Evolutionary conservation across 345 rosid genomes (phyloP).

Genomic region (Syzygium aqueum): DNA sequence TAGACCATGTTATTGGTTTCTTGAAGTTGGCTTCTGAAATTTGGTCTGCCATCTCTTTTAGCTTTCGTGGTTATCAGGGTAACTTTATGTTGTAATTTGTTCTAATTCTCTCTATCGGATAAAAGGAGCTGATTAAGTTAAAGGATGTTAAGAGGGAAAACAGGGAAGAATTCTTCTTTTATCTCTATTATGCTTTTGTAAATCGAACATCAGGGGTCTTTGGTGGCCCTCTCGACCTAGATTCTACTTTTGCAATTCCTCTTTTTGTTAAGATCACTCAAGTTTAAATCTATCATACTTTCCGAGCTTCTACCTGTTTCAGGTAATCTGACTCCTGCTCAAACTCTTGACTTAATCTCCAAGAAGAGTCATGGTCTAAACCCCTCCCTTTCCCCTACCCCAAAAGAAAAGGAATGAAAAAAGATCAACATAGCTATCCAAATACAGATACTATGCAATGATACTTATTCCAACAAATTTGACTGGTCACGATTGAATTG

Average conservation of each 20-base stretch:
- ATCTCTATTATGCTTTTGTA: neutral
- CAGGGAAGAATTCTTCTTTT: neutral
- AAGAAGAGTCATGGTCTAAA: constrained; percentile 22
- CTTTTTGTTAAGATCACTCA: neutral
- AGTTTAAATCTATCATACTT: neutral
- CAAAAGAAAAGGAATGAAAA: neutral
- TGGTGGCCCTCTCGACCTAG: too few species aligned
- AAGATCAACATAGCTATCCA: neutral
- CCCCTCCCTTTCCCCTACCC: neutral
- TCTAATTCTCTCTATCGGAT: neutral
- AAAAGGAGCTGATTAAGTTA: neutral
- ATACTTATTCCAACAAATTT: neutral
- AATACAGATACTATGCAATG: neutral
- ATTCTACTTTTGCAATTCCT: neutral
- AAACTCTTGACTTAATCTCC: constrained; percentile 60
- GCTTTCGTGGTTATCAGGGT: constrained; percentile 93
- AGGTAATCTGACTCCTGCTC: constrained; percentile 93
- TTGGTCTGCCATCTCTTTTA: constrained; percentile 59
- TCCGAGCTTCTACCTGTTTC: neutral
- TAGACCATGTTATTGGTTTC: too few species aligned
- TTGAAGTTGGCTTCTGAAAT: too few species aligned
- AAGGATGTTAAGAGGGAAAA: neutral
- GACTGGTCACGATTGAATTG: neutral
- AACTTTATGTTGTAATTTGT: neutral
- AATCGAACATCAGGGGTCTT: neutral